phyloP scores from a whole-genome alignment of 768 basidiomycete species.

The Russula compacta region DNA sequence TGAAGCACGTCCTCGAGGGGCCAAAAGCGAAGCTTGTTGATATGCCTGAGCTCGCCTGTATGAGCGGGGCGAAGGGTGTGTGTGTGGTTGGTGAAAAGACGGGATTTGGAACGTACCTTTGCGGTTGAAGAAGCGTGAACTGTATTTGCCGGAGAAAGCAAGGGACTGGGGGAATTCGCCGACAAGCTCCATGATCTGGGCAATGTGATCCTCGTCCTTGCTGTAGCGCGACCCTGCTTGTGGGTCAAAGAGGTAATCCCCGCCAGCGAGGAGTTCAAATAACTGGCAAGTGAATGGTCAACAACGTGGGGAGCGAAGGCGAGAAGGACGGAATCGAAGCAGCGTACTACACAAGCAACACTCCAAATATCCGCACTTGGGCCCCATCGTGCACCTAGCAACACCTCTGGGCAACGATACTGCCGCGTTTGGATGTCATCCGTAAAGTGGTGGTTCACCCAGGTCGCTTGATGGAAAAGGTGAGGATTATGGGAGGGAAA shows the following conservation, averaged over 20 bases:
- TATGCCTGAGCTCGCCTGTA: slow-evolving; percentile 79
- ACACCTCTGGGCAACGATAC: slow-evolving; percentile 96
- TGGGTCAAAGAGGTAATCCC: slow-evolving; percentile 97
- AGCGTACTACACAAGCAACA: slow-evolving; percentile 81
- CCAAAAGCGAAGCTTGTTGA: slow-evolving; percentile 91
- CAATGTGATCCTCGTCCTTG: slow-evolving; percentile 96
- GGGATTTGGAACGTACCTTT: slow-evolving; percentile 51
- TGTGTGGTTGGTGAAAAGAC: neutral
- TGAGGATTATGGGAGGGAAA: neutral
- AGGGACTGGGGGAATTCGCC: slow-evolving; percentile 81
- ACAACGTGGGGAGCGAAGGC: neutral
- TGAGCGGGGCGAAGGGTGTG: neutral
- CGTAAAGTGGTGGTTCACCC: slow-evolving; percentile 94
- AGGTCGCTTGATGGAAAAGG: slow-evolving; percentile 47
- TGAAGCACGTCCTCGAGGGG: slow-evolving; percentile 71
- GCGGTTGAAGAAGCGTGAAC: slow-evolving; percentile 91
- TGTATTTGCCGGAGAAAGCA: slow-evolving; percentile 88
- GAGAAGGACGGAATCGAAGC: neutral
- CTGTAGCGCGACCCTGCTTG: slow-evolving; percentile 90
- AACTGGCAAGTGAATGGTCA: slow-evolving; percentile 38
- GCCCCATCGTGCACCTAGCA: slow-evolving; percentile 93
- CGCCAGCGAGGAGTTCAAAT: slow-evolving; percentile 92
- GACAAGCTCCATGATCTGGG: slow-evolving; percentile 94
- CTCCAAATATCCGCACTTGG: slow-evolving; percentile 96
- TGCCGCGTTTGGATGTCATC: slow-evolving; percentile 98